Conservation (phyloP, 2,329 filamentous ascomycete genomes). For the Corinectria fuckeliana region DNA sequence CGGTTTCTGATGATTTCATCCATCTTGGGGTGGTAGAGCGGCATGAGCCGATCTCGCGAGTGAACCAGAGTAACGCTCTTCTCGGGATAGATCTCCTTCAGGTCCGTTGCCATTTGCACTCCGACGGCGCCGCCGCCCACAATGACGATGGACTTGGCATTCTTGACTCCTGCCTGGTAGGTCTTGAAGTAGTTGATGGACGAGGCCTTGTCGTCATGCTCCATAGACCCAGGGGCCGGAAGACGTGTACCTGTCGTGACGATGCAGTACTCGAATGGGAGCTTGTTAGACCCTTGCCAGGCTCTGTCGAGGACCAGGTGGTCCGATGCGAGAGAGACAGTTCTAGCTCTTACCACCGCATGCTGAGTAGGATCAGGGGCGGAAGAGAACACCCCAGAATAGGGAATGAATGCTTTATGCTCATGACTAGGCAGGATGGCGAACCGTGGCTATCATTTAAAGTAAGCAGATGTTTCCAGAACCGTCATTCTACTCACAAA, state of each 20-base stretch:
- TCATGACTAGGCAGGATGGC: constrained; percentile 52
- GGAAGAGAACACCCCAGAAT: constrained; percentile 37
- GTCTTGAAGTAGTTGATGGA: constrained; percentile 33
- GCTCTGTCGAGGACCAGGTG: constrained; percentile 29
- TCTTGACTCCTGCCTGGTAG: constrained; percentile 30
- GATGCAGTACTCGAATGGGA: constrained; percentile 34
- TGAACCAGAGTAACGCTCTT: constrained; percentile 35
- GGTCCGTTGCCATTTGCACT: constrained; percentile 35
- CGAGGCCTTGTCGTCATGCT: constrained; percentile 28
- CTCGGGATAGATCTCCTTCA: constrained; percentile 34
- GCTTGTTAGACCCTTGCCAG: constrained; percentile 33
- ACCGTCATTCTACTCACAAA: constrained; percentile 42
- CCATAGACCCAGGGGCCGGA: constrained; percentile 33
- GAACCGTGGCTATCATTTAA: constrained; percentile 48
- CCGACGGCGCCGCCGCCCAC: constrained; percentile 37
- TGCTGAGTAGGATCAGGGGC: constrained; percentile 29
- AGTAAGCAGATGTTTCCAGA: background rate
- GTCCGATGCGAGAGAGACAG: constrained; percentile 24
- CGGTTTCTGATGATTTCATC: constrained; percentile 29
- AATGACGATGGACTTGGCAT: constrained; percentile 32
- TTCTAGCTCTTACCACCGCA: constrained; percentile 28
- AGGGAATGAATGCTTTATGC: constrained; percentile 57
- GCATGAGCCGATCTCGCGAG: constrained; percentile 34
- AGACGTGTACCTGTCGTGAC: constrained; percentile 33
- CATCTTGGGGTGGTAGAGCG: constrained; percentile 35